A percentile compares a stretch with the other conserved stretches of the same genome.
phyloP scores from a whole-genome alignment of 2,329 filamentous ascomycete genomes.

The Lecanicillium sp. region DNA sequence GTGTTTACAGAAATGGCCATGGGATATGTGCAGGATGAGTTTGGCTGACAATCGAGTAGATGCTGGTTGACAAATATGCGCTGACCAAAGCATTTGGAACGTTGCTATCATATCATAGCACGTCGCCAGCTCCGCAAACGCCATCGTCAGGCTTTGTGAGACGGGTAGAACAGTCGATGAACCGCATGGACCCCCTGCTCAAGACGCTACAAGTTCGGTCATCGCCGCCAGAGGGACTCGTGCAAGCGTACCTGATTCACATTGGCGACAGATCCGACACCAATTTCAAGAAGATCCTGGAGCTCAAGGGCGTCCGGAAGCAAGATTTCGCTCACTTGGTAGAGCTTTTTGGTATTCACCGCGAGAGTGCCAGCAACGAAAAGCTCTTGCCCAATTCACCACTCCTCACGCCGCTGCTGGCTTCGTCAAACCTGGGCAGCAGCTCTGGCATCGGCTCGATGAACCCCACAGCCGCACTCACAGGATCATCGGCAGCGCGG shows the following conservation, averaged over 20 bases:
- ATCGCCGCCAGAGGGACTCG: constrained; percentile 83
- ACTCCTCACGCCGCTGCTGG: constrained; percentile 59
- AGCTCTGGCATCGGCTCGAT: constrained; percentile 30
- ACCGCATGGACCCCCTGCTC: constrained; percentile 81
- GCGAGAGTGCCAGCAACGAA: constrained; percentile 65
- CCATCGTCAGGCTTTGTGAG: constrained; percentile 63
- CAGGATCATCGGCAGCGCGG: constrained; percentile 33
- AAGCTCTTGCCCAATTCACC: constrained; percentile 63
- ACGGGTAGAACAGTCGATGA: constrained; percentile 75
- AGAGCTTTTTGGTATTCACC: constrained; percentile 74
- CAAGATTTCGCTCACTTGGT: constrained; percentile 73
- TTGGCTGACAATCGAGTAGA: constrained; percentile 41
- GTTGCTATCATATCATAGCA: constrained; percentile 57
- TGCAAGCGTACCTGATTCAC: constrained; percentile 96
- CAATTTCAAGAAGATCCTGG: constrained; percentile 94
- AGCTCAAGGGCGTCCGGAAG: constrained; percentile 87
- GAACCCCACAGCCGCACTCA: constrained; percentile 32
- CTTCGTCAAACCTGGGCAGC: constrained; percentile 29
- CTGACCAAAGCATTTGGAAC: constrained; percentile 71
- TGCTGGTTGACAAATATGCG: constrained; percentile 92
- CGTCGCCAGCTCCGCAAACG: constrained; percentile 28
- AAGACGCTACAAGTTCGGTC: constrained; percentile 94
- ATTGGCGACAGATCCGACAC: constrained; percentile 87
- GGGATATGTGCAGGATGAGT: neutral
- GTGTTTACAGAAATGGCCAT: constrained; percentile 6